Conservation (phyloP, 2,329 filamentous ascomycete species). For the Pseudocercospora vitis region DNA sequence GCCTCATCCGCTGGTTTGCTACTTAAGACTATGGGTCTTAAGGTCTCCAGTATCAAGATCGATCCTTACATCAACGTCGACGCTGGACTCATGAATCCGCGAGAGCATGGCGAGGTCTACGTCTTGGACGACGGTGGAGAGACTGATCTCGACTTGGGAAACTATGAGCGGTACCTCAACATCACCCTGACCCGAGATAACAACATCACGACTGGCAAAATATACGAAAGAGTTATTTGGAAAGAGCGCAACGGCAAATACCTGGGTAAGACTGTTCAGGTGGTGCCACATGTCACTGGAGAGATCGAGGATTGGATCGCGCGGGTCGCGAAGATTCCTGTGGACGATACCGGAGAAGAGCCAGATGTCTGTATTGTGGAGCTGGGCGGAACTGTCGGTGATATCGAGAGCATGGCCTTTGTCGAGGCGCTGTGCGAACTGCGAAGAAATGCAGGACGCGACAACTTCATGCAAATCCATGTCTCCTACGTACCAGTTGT, state of each 20-base stretch:
- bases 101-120: constrained; percentile 83
- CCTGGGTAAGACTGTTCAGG: constrained; percentile 84
- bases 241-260: constrained; percentile 73
- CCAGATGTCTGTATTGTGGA: constrained; percentile 92
- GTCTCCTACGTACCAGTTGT: constrained; percentile 84
- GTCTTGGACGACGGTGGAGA: constrained; percentile 82
- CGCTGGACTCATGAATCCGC: constrained; percentile 70
- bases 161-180: constrained; percentile 79
- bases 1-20: constrained; percentile 72
- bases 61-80: constrained; percentile 75
- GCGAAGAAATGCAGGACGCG: constrained; percentile 66
- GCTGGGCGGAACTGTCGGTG: constrained; percentile 68
- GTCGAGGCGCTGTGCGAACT: constrained; percentile 83
- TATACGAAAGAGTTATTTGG: constrained; percentile 86
- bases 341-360: constrained; percentile 77
- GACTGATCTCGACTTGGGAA: constrained; percentile 71
- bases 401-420: constrained; percentile 86
- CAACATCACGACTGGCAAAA: constrained; percentile 97
- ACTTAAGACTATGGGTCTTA: constrained; percentile 77
- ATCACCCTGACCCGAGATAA: constrained; percentile 80
- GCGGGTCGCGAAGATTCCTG: constrained; percentile 78
- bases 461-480: constrained; percentile 85
- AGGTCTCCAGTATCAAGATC: constrained; percentile 69
- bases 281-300: constrained; percentile 89
- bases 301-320: constrained; percentile 92